Evolutionary conservation across 768 basidiomycete genomes (phyloP), one percentile per base, ranked within the genome.

Genomic region (Leccinum subgranulosum): DNA sequence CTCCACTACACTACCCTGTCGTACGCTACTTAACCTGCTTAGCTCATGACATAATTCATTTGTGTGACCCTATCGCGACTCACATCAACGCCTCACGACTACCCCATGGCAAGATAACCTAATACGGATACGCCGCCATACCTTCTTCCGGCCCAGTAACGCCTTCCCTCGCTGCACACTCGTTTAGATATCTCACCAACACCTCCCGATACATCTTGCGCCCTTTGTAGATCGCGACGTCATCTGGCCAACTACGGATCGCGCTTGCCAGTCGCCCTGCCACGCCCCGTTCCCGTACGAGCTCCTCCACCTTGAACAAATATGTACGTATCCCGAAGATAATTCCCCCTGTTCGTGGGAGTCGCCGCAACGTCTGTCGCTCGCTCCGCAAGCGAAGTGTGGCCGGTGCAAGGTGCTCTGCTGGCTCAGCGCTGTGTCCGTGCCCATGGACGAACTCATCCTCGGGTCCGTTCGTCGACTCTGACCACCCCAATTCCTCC

Each of bases 251-350:
- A 60, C 82, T 82, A 57, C 81, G 72, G 51, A 90, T 72, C 6
- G 86, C 85, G 50, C 81, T 81, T 14, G 83, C 86, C 66, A 90
- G 71, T 51, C 88, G 74, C 31, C 79, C 83, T 0, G 86, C 79
- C 11, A 86, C 81, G 0, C 83, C 86, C 8, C 73, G 73, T 67
- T 89, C 89, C 53, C 71, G 64, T 14, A 64, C 74, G 1, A 90
- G 69, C 39, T 80, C 78, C 23, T 75, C 77, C 34, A 88, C 68
- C 21, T 81, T 81, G 43, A 79, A 79, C 54, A 85, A 52, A 71
- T 88, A 88, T 49, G 84, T 85, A 39, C 87, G 77, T 64, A 89
- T 85, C 53, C 84, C 86, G 69, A 91, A 90, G 41, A 85, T 70
- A 36, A 89, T 77, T 2, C 81, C 86, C 11, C 88, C 87, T 43